Percentiles rank a stretch among this genome's conserved stretches.
These are phyloP conservation scores for Nidularia pulvinata DNA, from an alignment of 768 basidiomycete species.

Conservation along the genomic window DNA sequence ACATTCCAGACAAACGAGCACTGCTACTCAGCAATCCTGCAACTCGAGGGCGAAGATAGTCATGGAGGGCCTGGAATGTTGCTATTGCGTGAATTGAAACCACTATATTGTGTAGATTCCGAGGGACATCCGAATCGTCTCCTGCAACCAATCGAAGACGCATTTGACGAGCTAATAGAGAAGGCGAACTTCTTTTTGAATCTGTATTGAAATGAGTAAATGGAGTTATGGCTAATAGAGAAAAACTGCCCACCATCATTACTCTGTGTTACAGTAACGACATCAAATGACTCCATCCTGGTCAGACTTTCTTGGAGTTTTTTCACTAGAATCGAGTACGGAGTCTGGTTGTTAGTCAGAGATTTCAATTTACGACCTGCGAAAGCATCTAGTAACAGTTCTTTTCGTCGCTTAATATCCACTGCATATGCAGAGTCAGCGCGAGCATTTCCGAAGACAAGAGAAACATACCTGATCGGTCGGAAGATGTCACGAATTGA, in stretches of 20 bases:
- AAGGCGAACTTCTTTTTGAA: constrained; percentile 88
- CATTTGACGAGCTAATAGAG: constrained; percentile 89
- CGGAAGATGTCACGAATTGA: constrained; percentile 73
- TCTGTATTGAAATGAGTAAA: constrained; percentile 38
- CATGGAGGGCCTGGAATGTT: constrained; percentile 95
- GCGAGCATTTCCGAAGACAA: constrained; percentile 3
- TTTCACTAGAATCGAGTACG: constrained; percentile 84
- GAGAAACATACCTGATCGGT: constrained; percentile 49
- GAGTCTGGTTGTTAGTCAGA: constrained; percentile 45
- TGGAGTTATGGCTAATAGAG: background rate
- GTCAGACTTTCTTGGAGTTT: constrained; percentile 96
- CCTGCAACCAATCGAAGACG: constrained; percentile 88
- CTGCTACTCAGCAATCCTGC: constrained; percentile 64
- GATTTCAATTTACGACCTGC: constrained; percentile 48
- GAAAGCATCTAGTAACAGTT: constrained; percentile 81
- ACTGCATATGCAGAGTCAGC: constrained; percentile 41
- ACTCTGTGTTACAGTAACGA: constrained; percentile 83
- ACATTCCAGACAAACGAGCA: constrained; percentile 82
- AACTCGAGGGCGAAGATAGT: constrained; percentile 92
- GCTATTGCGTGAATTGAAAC: constrained; percentile 99
- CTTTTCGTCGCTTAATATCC: constrained; percentile 61
- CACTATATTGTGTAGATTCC: constrained; percentile 85
- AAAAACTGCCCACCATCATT: constrained; percentile 62
- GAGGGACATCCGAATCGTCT: constrained; percentile 88
- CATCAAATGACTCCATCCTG: constrained; percentile 94